Evolutionary conservation across 1,139 yeast species (phyloP), one percentile per base, ranked within the genome.

Genomic region (Saccharomyces hybrid): DNA sequence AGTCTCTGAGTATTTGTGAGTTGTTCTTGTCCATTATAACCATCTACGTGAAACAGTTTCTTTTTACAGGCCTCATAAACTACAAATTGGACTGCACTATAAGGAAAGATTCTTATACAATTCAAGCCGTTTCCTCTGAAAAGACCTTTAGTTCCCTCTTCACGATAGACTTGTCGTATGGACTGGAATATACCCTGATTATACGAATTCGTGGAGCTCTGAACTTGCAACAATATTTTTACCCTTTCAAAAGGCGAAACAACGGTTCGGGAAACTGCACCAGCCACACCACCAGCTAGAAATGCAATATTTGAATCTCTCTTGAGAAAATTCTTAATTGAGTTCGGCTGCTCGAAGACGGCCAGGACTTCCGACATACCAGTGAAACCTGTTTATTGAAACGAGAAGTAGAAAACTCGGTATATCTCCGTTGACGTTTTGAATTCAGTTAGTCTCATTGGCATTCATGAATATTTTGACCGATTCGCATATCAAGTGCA

Each of bases 181-280:
- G 97, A 89, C 7, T 84, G 78, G 58, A 84, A 76, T 67, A 91
- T 83, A 1, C 98, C 96, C 38, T 76, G 74, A 61, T 86, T 84
- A 53, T 87, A 84, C 26, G 80, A 77, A 14, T 73, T 72, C 6
- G 77, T 66, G 2, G 64, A 57, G 38, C 91, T 91, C 70, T 93
- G 98, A 46, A 93, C 82, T 70, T 93, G 99, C 61, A 90, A 81
- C 47, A 93, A 71, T 59, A 93, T 95, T 71, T 93, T 93, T 63
- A 95, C 96, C 61, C 99, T 76, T 69, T 93, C 99, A 70, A 93
- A 83, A 0, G 99, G 99, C 3, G 96, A 88, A 5, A 91, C 97
- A 1, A 86, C 91, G 0, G 99, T 93, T 54, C 99, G 76, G 0
- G 96, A 87, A 1, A 90, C 82, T 0, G 96, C 96, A 5, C 98